Conservation (phyloP, 768 basidiomycete species). For the Kwoniella bestiolae region DNA sequence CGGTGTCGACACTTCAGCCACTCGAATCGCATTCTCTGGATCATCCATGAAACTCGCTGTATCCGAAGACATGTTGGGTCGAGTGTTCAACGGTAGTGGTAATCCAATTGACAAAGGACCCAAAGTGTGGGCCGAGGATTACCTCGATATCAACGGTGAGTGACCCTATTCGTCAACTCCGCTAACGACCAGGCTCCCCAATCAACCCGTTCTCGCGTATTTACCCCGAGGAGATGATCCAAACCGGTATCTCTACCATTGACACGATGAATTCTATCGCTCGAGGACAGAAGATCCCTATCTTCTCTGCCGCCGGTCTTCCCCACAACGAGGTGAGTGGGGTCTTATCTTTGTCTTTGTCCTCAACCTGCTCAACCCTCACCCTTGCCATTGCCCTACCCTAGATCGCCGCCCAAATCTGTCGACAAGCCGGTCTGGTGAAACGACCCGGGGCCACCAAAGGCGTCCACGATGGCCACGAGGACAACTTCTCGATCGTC, state of each 20-base stretch:
- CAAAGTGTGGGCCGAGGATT: conserved; percentile 98
- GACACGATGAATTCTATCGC: conserved; percentile 80
- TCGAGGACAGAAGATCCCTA: conserved; percentile 99
- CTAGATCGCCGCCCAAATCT: conserved; percentile 99
- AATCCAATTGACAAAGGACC: conserved; percentile 98
- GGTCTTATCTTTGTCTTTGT: neutral
- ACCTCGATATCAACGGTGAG: conserved; percentile 97
- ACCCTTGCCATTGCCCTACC: neutral
- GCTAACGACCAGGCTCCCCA: conserved; percentile 72
- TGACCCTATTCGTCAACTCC: conserved; percentile 4
- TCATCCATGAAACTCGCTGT: conserved; percentile 99
- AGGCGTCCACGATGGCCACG: conserved; percentile 96
- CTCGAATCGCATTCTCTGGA: conserved; percentile 97
- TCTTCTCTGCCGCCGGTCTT: conserved; percentile 95
- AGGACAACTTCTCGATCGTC: conserved; percentile 99
- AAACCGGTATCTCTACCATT: conserved; percentile 97
- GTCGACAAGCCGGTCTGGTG: conserved; percentile 97
- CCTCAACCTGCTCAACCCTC: neutral
- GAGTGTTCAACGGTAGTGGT: conserved; percentile 98
- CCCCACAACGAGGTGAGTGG: conserved; percentile 95
- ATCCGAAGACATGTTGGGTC: conserved; percentile 97
- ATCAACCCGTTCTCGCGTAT: conserved; percentile 80
- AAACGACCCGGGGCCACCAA: conserved; percentile 83
- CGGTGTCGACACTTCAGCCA: conserved; percentile 95
- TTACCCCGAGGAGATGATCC: conserved; percentile 99